A percentile compares a stretch with the other conserved stretches of the same genome.
Conservation (phyloP, 768 basidiomycete species). For the Boletus subcaerulescens region DNA sequence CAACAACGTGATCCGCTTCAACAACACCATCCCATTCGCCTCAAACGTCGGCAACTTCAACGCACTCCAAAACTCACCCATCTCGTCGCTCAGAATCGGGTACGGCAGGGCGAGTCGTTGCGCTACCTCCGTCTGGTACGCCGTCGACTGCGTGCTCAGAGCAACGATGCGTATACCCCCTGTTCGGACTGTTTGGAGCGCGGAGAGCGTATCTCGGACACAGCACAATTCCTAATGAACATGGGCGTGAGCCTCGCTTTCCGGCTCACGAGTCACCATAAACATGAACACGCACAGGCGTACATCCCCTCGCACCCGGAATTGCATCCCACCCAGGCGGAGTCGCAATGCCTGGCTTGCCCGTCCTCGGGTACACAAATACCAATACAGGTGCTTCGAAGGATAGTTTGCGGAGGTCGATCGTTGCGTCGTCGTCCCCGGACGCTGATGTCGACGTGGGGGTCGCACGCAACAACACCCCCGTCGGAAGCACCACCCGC, state of each 20-base stretch:
- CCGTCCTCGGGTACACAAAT: conserved; percentile 24
- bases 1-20: conserved; percentile 22
- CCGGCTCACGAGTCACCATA: too few species aligned
- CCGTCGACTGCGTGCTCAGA: conserved; percentile 19
- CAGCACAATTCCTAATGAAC: conserved; percentile 20
- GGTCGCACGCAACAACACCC: conserved; percentile 5
- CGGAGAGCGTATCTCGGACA: conserved; percentile 11
- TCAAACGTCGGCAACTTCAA: conserved; percentile 22
- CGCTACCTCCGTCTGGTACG: conserved; percentile 20
- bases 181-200: not conserved
- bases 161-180: conserved; percentile 8
- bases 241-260: too few species aligned
- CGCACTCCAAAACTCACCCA: conserved; percentile 2
- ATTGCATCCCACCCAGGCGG: conserved; percentile 22
- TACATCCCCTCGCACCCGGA: conserved; percentile 23
- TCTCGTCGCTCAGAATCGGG: conserved; percentile 21
- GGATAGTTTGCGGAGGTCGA: conserved; percentile 14
- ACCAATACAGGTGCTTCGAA: conserved; percentile 19
- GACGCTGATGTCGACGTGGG: not conserved
- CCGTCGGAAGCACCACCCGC: conserved; percentile 1
- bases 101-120: conserved; percentile 14
- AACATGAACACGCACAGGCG: conserved; percentile 12
- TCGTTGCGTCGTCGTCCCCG: not conserved
- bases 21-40: conserved; percentile 8
- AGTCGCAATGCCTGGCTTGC: conserved; percentile 12